phyloP scores from a whole-genome alignment of 257 asterid species.

The Verbena officinalis region DNA sequence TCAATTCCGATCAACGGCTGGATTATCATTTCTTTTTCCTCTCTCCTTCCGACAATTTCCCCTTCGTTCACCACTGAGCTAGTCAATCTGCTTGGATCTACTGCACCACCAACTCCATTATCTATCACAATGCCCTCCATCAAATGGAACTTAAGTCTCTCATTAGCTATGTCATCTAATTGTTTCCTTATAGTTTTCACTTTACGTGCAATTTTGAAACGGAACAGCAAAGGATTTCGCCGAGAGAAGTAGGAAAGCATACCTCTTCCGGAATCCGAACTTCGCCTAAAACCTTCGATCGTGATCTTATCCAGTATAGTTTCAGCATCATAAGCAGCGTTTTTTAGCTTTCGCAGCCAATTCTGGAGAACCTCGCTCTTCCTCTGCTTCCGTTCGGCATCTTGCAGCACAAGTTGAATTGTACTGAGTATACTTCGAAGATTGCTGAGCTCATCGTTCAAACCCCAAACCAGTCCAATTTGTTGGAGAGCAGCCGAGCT shows the following conservation, averaged over 20 bases:
- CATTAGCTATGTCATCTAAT: slow-evolving; percentile 31
- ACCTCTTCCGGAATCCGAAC: slow-evolving; percentile 8
- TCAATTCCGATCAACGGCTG: not conserved
- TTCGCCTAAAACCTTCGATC: slow-evolving; percentile 27
- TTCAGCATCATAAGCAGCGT: slow-evolving; percentile 45
- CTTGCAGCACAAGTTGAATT: slow-evolving; percentile 23
- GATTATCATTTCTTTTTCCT: slow-evolving; percentile 35
- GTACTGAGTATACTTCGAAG: slow-evolving; percentile 13
- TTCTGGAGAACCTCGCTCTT: slow-evolving; percentile 13
- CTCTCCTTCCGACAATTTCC: slow-evolving; percentile 35
- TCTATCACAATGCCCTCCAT: slow-evolving; percentile 27
- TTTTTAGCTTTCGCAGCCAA: slow-evolving; percentile 42
- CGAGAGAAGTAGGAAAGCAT: too few species aligned
- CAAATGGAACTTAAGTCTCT: slow-evolving; percentile 25
- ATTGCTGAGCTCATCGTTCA: slow-evolving; percentile 19
- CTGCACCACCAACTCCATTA: slow-evolving; percentile 7
- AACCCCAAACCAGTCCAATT: slow-evolving; percentile 19
- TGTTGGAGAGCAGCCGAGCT: not conserved
- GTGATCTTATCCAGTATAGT: slow-evolving; percentile 34
- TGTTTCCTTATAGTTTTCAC: slow-evolving; percentile 17
- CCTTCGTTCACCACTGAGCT: slow-evolving; percentile 32
- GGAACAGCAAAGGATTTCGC: slow-evolving; percentile 14
- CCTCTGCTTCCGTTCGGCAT: slow-evolving; percentile 30
- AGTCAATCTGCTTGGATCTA: slow-evolving; percentile 28
- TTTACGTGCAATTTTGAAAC: slow-evolving; percentile 8